Evolutionary conservation across 805 yeast genomes (phyloP).

Genomic region (Suhomyces prunicola): DNA sequence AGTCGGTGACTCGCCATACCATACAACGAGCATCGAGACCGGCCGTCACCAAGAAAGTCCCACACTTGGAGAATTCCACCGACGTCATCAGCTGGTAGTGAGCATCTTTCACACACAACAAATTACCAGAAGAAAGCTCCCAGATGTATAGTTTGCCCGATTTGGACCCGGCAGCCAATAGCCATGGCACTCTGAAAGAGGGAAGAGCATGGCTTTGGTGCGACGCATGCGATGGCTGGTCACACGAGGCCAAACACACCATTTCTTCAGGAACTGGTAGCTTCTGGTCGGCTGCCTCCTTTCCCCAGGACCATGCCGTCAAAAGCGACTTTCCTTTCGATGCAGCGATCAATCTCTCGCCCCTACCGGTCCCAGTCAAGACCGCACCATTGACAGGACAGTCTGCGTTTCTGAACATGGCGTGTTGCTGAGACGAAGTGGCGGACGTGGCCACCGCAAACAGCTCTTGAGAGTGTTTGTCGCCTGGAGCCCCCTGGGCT

Average conservation of each 20-base stretch:
- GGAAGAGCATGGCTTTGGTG: slow-evolving; percentile 26
- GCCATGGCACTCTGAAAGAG: slow-evolving; percentile 52
- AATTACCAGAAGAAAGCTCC: slow-evolving; percentile 77
- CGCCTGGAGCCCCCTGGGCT: slow-evolving; percentile 41
- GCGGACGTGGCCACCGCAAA: slow-evolving; percentile 41
- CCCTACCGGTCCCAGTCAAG: slow-evolving; percentile 44
- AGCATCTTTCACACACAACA: slow-evolving; percentile 69
- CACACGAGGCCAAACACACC: slow-evolving; percentile 49
- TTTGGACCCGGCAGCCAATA: slow-evolving; percentile 69
- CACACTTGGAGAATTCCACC: slow-evolving; percentile 57
- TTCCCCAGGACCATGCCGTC: slow-evolving; percentile 68
- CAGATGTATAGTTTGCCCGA: slow-evolving; percentile 81
- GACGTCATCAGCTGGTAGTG: slow-evolving; percentile 77
- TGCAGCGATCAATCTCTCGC: slow-evolving; percentile 59
- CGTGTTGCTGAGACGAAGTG: slow-evolving; percentile 46
- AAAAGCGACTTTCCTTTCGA: slow-evolving; percentile 70
- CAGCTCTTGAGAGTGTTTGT: slow-evolving; percentile 44
- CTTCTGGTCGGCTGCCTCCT: slow-evolving; percentile 71
- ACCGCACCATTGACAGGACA: slow-evolving; percentile 45
- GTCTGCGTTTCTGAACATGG: slow-evolving; percentile 53
- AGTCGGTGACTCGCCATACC: slow-evolving; percentile 68
- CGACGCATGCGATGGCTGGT: slow-evolving; percentile 24
- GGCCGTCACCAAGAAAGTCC: slow-evolving; percentile 66
- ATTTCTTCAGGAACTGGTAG: slow-evolving; percentile 83
- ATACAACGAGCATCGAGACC: slow-evolving; percentile 78